These are phyloP conservation scores for Pelargonium myrrhifolium DNA, from an alignment of 441 rosid genomes.

Conservation along the genomic window DNA sequence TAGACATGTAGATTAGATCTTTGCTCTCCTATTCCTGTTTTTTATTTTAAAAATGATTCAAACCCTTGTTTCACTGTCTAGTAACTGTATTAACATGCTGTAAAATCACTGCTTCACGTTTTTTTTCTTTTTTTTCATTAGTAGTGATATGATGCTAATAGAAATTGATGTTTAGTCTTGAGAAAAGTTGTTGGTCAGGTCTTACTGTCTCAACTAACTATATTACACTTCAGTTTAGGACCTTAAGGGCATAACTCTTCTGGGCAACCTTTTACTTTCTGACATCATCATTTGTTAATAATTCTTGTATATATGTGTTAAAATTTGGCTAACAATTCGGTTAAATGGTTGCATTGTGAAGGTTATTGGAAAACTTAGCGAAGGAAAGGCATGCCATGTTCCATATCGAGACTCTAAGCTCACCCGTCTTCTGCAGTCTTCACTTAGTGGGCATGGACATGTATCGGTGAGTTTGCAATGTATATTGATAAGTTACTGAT, in stretches of 20 bases:
- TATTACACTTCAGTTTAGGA: neutral
- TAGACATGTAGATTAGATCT: neutral
- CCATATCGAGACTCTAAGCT: slow-evolving; percentile 99
- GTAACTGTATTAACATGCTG: neutral
- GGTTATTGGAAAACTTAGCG: slow-evolving; percentile 98
- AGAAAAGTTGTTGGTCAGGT: neutral
- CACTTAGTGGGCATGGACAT: slow-evolving; percentile 95
- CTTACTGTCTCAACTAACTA: neutral
- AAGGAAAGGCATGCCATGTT: slow-evolving; percentile 97
- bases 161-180: too few relatives aligned
- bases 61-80: neutral
- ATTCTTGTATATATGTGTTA: neutral
- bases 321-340: slow-evolving; percentile 16
- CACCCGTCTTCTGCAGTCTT: slow-evolving; percentile 97
- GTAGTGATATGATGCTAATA: neutral
- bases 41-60: neutral
- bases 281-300: neutral
- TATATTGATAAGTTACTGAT: neutral
- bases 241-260: neutral
- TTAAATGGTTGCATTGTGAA: slow-evolving; percentile 27
- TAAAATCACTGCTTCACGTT: neutral
- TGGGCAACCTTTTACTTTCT: neutral
- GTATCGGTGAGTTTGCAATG: slow-evolving; percentile 73
- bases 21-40: too few relatives aligned
- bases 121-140: neutral